These are phyloP conservation scores for Scalesia atractyloides DNA, from an alignment of 129 eudicot species.

Conservation along the genomic window DNA sequence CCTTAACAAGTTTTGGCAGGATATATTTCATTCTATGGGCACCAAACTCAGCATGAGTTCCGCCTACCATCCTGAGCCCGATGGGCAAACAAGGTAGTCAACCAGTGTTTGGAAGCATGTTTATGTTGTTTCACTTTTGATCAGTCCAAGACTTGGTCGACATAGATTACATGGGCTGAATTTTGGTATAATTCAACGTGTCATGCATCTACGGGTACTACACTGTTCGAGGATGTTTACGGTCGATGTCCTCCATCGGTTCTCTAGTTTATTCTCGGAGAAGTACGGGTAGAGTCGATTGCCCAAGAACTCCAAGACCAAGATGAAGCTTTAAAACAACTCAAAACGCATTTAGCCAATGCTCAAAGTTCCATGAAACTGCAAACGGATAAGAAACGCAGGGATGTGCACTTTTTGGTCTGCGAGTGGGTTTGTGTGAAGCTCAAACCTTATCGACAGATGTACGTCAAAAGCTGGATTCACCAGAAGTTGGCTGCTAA, in stretches of 20 bases:
- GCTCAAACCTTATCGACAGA: not conserved
- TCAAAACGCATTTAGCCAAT: not conserved
- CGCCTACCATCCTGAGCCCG: too few species aligned
- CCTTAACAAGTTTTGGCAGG: too few species aligned
- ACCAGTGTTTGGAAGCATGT: not conserved
- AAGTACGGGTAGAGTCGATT: not conserved
- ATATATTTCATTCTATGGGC: too few species aligned
- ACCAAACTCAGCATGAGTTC: too few species aligned
- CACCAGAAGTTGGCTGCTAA: not conserved
- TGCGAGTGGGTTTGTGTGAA: not conserved
- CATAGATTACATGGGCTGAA: not conserved
- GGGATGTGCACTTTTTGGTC: not conserved
- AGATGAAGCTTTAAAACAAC: not conserved
- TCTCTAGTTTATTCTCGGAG: not conserved
- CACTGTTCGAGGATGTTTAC: not conserved
- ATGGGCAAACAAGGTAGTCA: too few species aligned
- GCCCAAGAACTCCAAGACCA: not conserved
- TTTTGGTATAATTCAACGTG: not conserved
- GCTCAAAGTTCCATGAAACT: not conserved
- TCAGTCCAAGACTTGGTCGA: not conserved
- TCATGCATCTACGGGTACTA: not conserved
- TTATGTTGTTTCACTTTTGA: not conserved
- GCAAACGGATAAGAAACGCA: not conserved
- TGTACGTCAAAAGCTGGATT: not conserved
- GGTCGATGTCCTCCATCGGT: not conserved